Conservation (phyloP, 495 filamentous ascomycete species). For the Penicillium parvum region DNA sequence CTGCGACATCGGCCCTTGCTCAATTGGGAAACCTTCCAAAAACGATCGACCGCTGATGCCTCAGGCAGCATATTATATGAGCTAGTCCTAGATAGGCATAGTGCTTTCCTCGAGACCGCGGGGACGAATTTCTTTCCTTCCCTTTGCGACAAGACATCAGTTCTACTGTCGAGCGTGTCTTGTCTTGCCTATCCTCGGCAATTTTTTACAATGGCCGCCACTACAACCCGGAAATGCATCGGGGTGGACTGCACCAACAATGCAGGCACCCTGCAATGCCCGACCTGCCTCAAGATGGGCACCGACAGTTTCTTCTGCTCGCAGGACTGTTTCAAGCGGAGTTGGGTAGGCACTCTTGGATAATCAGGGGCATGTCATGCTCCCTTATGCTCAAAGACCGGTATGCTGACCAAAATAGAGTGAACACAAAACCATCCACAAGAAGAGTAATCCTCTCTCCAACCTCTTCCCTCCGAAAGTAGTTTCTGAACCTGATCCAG, state of each 20-base stretch:
- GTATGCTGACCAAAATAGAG: constrained; percentile 41
- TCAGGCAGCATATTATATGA: not conserved
- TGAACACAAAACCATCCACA: constrained; percentile 85
- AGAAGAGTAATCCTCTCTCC: constrained; percentile 73
- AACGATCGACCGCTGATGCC: constrained; percentile 9
- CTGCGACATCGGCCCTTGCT: constrained; percentile 20
- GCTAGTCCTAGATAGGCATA: not conserved
- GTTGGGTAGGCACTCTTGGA: constrained; percentile 69
- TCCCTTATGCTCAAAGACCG: not conserved
- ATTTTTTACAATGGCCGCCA: constrained; percentile 18
- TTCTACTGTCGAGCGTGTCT: not conserved
- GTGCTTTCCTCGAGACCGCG: constrained; percentile 2
- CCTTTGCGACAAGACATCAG: not conserved
- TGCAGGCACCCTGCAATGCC: constrained; percentile 82
- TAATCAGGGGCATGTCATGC: constrained; percentile 18
- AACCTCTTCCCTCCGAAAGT: constrained; percentile 65
- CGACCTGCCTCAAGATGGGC: constrained; percentile 84
- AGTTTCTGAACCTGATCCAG: constrained; percentile 87
- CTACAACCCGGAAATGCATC: constrained; percentile 64
- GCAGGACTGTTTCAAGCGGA: constrained; percentile 97
- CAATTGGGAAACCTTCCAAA: constrained; percentile 7
- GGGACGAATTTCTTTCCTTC: constrained; percentile 10
- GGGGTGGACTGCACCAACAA: constrained; percentile 80
- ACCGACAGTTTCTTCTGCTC: constrained; percentile 96
- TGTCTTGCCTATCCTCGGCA: not conserved